These are phyloP conservation scores for Microdochium paspali DNA, from an alignment of 2,329 filamentous ascomycete species.

Conservation along the genomic window DNA sequence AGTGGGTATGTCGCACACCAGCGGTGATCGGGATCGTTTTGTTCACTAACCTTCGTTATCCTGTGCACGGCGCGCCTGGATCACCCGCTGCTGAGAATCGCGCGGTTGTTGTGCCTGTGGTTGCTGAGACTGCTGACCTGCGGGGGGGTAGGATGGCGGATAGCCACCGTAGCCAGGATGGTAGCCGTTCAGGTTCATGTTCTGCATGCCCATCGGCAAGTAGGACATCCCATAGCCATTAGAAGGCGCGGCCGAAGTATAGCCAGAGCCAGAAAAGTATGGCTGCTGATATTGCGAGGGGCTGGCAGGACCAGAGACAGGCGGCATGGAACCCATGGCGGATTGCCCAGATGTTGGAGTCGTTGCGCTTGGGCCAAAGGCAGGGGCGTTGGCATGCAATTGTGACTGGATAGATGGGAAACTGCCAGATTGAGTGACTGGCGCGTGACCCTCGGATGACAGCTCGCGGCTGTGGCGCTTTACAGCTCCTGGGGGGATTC, in stretches of 20 bases:
- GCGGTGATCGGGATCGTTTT: not conserved
- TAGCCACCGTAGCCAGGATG: constrained; percentile 51
- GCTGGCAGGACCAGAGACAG: constrained; percentile 4
- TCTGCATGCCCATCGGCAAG: constrained; percentile 59
- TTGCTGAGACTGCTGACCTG: constrained; percentile 5
- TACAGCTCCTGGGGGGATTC: constrained; percentile 60
- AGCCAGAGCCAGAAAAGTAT: constrained; percentile 16
- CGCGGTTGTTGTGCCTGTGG: constrained; percentile 37
- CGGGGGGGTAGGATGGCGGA: constrained; percentile 37
- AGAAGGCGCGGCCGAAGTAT: not conserved
- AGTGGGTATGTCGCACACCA: not conserved
- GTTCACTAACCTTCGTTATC: constrained; percentile 49
- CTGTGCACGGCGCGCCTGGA: constrained; percentile 64
- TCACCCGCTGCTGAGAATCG: constrained; percentile 68
- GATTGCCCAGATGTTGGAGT: constrained; percentile 16
- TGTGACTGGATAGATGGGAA: constrained; percentile 59
- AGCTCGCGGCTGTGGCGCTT: constrained; percentile 68
- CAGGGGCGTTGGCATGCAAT: constrained; percentile 69
- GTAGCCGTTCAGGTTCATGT: constrained; percentile 51
- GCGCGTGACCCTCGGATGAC: constrained; percentile 36
- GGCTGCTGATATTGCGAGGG: constrained; percentile 7
- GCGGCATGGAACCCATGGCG: constrained; percentile 6
- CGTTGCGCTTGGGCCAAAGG: constrained; percentile 61
- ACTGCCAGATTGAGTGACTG: constrained; percentile 27
- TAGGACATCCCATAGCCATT: constrained; percentile 42